Evolutionary conservation across 805 yeast genomes (phyloP).

Genomic region (Pichia kluyveri): DNA sequence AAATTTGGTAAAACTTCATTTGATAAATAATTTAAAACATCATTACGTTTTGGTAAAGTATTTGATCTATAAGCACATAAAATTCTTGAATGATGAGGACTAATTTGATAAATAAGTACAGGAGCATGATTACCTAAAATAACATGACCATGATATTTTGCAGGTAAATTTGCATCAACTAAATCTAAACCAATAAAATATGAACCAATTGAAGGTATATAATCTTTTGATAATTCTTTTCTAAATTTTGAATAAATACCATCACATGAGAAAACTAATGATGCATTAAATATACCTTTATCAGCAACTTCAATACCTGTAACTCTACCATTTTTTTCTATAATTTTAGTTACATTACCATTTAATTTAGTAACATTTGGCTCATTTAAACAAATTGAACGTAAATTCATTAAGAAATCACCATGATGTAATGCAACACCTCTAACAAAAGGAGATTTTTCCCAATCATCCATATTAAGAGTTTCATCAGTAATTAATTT

Average conservation of each 20-base stretch:
- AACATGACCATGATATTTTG: constrained; percentile 79
- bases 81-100: constrained; percentile 75
- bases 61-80: constrained; percentile 76
- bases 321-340: constrained; percentile 49
- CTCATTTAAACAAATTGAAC: constrained; percentile 60
- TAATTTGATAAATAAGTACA: constrained; percentile 78
- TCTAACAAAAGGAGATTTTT: constrained; percentile 42
- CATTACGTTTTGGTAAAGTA: constrained; percentile 58
- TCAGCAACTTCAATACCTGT: constrained; percentile 61
- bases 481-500: constrained; percentile 41
- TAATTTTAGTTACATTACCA: constrained; percentile 69
- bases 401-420: constrained; percentile 66
- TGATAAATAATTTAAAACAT: constrained; percentile 49
- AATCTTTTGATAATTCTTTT: constrained; percentile 52
- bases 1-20: constrained; percentile 55
- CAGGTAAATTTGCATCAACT: constrained; percentile 66
- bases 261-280: constrained; percentile 74
- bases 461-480: constrained; percentile 44
- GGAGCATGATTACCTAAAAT: constrained; percentile 83
- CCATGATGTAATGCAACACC: constrained; percentile 96
- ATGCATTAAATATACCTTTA: constrained; percentile 42
- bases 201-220: constrained; percentile 63
- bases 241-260: constrained; percentile 93
- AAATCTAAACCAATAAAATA: constrained; percentile 82
- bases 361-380: constrained; percentile 70